These are phyloP conservation scores for Talaromyces amestolkiae DNA, from an alignment of 2,329 filamentous ascomycete species.

Conservation along the genomic window DNA sequence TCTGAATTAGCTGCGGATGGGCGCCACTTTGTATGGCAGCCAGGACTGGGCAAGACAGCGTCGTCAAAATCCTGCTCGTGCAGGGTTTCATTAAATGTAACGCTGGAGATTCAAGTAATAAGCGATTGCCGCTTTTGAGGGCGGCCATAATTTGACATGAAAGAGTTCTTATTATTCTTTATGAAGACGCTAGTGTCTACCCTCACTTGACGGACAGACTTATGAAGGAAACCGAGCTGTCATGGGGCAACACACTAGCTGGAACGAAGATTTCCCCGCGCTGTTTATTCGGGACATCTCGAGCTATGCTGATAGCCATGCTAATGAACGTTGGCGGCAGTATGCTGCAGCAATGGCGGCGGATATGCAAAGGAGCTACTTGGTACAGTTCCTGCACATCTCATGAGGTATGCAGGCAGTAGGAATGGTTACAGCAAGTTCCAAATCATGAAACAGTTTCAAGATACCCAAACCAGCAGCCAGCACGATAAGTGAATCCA, in stretches of 20 bases:
- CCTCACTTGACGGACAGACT: too few species aligned
- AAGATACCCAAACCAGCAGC: background rate
- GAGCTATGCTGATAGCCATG: conserved; percentile 20
- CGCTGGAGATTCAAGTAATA: background rate
- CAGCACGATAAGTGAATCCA: background rate
- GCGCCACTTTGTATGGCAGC: background rate
- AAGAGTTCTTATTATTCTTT: too few species aligned
- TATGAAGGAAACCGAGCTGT: too few species aligned
- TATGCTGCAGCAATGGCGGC: conserved; percentile 20
- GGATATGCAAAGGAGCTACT: conserved; percentile 17
- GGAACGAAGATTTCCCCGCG: conserved; percentile 17
- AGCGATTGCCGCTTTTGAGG: background rate
- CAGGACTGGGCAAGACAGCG: background rate
- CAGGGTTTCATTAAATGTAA: background rate
- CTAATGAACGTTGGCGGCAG: conserved; percentile 18
- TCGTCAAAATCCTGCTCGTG: background rate
- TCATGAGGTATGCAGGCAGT: background rate
- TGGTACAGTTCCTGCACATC: background rate
- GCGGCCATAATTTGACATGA: too few species aligned
- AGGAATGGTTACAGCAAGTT: background rate
- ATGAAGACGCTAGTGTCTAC: too few species aligned
- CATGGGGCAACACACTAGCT: too few species aligned
- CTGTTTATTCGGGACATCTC: conserved; percentile 19
- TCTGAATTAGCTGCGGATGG: background rate
- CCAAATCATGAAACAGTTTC: background rate